phyloP scores from a whole-genome alignment of 140 eudicot species.

The Oenanthe javanica region DNA sequence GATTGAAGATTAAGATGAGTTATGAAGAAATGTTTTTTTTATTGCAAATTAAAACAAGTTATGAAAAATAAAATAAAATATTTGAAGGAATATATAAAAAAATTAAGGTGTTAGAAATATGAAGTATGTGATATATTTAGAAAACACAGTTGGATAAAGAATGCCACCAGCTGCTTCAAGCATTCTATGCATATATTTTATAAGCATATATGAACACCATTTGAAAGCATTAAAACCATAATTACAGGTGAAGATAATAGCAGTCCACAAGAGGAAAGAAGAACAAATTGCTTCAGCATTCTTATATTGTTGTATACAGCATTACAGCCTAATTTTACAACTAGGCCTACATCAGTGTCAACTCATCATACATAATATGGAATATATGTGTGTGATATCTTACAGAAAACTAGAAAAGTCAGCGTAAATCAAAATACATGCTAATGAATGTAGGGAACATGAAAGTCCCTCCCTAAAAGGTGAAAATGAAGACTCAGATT shows the following conservation, averaged over 20 bases:
- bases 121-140: too few species aligned
- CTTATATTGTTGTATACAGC: background rate
- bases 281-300: background rate
- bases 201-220: background rate
- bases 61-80: too few species aligned
- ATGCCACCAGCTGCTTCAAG: too few species aligned
- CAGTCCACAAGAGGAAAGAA: background rate
- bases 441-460: background rate
- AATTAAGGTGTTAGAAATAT: too few species aligned
- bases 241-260: background rate
- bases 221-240: background rate
- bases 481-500: slow-evolving; percentile 19
- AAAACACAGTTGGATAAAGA: too few species aligned
- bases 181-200: too few species aligned
- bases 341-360: background rate
- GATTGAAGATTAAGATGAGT: too few species aligned
- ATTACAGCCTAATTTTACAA: background rate
- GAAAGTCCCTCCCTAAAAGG: background rate
- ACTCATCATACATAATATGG: background rate
- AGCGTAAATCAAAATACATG: background rate
- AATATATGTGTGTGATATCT: background rate
- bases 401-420: background rate
- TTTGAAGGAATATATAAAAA: too few species aligned
- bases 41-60: too few species aligned
- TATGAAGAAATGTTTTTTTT: too few species aligned